A percentile compares a stretch with the other conserved stretches of the same genome.
Conservation (phyloP, 1,284 basidiomycete species). For the Ganoderma multipileum region DNA sequence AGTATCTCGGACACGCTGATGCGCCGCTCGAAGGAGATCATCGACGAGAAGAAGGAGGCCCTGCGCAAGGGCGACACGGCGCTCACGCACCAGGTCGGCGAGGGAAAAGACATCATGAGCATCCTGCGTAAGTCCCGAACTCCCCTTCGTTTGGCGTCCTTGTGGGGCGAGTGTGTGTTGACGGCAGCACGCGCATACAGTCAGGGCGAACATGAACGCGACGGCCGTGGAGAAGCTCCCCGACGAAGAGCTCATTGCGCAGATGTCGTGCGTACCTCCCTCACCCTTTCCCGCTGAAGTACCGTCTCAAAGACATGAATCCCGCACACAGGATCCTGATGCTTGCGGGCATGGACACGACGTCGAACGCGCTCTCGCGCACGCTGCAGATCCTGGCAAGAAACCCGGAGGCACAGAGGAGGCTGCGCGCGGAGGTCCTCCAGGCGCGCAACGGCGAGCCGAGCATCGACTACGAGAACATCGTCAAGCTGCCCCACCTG, state of each 20-base stretch:
- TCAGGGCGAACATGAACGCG: conserved; percentile 36
- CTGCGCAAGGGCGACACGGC: conserved; percentile 35
- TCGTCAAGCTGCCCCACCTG: conserved; percentile 41
- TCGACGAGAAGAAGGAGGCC: conserved; percentile 44
- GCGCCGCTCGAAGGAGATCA: conserved; percentile 46
- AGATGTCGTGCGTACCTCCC: conserved; percentile 34
- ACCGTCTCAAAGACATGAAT: background rate
- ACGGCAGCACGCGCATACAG: conserved; percentile 10
- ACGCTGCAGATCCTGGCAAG: conserved; percentile 32
- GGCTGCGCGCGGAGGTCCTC: conserved; percentile 36
- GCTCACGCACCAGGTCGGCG: conserved; percentile 33
- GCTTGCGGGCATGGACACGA: conserved; percentile 39
- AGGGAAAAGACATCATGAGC: conserved; percentile 54
- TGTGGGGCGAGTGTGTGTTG: background rate
- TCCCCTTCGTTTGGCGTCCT: background rate
- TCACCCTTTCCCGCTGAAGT: background rate
- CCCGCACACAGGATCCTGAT: conserved; percentile 31
- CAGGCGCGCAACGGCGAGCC: conserved; percentile 24
- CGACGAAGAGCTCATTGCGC: conserved; percentile 34
- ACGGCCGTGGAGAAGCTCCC: conserved; percentile 23
- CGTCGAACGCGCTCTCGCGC: conserved; percentile 38
- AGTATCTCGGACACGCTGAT: conserved; percentile 46
- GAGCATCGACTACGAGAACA: conserved; percentile 37
- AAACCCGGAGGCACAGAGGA: conserved; percentile 19
- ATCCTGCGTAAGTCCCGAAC: conserved; percentile 40